Conservation (phyloP, 768 basidiomycete genomes). For the Phaffia tasmanica region DNA sequence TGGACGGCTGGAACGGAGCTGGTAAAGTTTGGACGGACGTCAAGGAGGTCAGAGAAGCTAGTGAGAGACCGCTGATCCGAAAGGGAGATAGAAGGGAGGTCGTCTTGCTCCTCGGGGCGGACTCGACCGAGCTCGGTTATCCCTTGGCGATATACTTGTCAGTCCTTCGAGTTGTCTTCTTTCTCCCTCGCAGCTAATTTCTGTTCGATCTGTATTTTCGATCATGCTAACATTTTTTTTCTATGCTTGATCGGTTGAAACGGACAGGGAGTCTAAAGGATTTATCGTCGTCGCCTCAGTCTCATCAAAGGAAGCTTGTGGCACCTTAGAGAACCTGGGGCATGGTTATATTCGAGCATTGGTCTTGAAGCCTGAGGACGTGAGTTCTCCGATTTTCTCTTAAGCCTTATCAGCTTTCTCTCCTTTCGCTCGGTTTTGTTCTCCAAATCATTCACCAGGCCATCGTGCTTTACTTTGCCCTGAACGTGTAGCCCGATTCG, state of each 20-base stretch:
- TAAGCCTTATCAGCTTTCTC: no score
- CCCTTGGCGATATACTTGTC: constrained; percentile 21
- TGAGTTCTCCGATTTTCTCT: not conserved
- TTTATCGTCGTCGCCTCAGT: constrained; percentile 24
- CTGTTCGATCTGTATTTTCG: not conserved
- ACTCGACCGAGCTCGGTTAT: constrained; percentile 18
- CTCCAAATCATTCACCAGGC: not conserved
- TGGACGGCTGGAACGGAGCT: constrained; percentile 1
- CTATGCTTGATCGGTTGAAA: no score
- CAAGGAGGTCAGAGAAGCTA: constrained; percentile 1
- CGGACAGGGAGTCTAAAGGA: constrained; percentile 10
- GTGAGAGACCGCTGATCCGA: constrained; percentile 5
- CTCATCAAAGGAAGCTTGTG: constrained; percentile 1
- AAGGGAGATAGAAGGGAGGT: constrained; percentile 11
- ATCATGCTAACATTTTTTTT: no score
- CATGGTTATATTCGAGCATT: constrained; percentile 18
- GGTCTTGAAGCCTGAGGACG: constrained; percentile 12
- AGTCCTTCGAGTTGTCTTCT: not conserved
- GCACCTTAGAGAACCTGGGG: constrained; percentile 9
- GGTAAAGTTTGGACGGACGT: not conserved
- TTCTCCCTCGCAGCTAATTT: not conserved
- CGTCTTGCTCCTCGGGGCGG: constrained; percentile 21
- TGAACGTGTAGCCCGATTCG: not conserved
- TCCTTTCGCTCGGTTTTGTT: not conserved
- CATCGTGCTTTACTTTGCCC: no score